These are phyloP conservation scores for Sordariomycetes sp. DNA, from an alignment of 2,329 filamentous ascomycete species.

Conservation along the genomic window DNA sequence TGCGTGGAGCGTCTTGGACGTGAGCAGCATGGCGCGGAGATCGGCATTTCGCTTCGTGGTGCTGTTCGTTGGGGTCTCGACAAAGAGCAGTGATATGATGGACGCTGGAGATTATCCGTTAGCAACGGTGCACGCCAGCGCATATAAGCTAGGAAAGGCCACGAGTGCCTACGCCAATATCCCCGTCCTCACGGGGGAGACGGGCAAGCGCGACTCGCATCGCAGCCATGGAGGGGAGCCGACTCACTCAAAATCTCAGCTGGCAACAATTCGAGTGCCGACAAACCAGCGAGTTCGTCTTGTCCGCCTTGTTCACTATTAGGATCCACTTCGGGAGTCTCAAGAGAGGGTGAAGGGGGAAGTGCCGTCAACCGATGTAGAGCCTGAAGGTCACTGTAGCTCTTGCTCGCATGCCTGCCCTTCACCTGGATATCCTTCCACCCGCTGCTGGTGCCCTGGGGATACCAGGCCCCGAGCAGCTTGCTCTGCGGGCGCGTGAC, in stretches of 20 bases:
- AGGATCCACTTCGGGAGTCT: conserved; percentile 5
- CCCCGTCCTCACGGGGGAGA: too few relatives aligned
- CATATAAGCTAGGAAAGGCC: not conserved
- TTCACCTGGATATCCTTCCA: conserved; percentile 50
- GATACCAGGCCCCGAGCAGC: conserved; percentile 45
- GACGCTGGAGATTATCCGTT: conserved; percentile 31
- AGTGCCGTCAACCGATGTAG: conserved; percentile 41
- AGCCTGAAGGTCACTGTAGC: conserved; percentile 44
- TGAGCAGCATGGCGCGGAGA: conserved; percentile 60
- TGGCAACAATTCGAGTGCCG: conserved; percentile 54
- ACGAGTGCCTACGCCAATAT: too few relatives aligned
- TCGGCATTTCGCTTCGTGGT: conserved; percentile 66
- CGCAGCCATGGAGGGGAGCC: not conserved
- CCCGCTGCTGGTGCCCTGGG: conserved; percentile 38
- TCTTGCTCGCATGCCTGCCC: conserved; percentile 46
- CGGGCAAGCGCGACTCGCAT: not conserved
- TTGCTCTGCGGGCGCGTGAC: conserved; percentile 40
- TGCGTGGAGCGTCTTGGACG: conserved; percentile 62
- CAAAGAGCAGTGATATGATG: conserved; percentile 61
- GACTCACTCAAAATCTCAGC: conserved; percentile 57
- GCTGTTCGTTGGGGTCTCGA: conserved; percentile 61
- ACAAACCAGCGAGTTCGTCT: conserved; percentile 24
- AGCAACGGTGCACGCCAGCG: not conserved
- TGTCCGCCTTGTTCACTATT: conserved; percentile 5
- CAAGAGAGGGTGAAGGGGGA: conserved; percentile 6